phyloP scores from a whole-genome alignment of 805 yeast species.

The Kluyveromyces nonfermentans region DNA sequence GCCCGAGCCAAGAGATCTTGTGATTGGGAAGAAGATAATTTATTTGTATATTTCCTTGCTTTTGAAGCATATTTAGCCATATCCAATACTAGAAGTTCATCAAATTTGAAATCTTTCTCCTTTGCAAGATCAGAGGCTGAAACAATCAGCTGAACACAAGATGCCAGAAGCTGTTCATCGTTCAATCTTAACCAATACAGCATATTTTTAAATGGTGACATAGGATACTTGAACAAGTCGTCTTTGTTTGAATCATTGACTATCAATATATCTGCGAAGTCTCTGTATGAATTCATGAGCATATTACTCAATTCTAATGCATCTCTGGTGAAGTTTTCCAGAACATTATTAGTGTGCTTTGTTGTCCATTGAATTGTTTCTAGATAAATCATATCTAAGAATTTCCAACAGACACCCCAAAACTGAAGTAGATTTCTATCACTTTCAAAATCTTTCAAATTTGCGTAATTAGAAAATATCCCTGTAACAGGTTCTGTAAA shows the following conservation, averaged over 20 bases:
- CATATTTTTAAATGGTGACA: slow-evolving; percentile 57
- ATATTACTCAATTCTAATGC: slow-evolving; percentile 68
- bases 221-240: slow-evolving; percentile 41
- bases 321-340: slow-evolving; percentile 80
- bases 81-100: slow-evolving; percentile 41
- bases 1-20: slow-evolving; percentile 55
- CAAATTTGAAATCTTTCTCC: slow-evolving; percentile 43
- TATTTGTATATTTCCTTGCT: slow-evolving; percentile 61
- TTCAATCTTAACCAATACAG: slow-evolving; percentile 77
- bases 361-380: slow-evolving; percentile 72
- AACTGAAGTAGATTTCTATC: slow-evolving; percentile 28
- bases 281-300: slow-evolving; percentile 55
- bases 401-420: slow-evolving; percentile 73
- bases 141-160: slow-evolving; percentile 65
- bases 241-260: slow-evolving; percentile 22
- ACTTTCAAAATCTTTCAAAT: slow-evolving; percentile 18
- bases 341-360: slow-evolving; percentile 41
- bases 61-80: slow-evolving; percentile 57
- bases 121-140: slow-evolving; percentile 56
- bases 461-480: slow-evolving; percentile 29
- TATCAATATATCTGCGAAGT: slow-evolving; percentile 32
- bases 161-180: slow-evolving; percentile 53
- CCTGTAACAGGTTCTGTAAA: slow-evolving; percentile 63
- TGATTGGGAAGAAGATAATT: slow-evolving; percentile 57
- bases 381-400: slow-evolving; percentile 56